Base-by-base conservation (phyloP, 1,284 basidiomycete species). In the Tetrapyrgos nigripes region DNA sequence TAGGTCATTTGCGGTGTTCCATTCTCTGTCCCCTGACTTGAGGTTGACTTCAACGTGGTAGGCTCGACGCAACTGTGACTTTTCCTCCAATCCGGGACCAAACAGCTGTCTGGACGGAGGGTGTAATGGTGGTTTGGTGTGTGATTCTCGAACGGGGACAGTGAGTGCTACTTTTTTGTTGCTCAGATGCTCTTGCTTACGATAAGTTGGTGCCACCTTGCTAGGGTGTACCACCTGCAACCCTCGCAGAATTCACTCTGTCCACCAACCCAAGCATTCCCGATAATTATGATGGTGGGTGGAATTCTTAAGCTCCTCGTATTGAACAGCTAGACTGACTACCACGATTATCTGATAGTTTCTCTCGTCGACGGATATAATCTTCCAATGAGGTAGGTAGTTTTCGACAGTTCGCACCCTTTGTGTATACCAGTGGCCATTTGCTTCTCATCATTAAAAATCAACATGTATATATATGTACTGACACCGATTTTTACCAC, bases 191-290 rank as follows among this genome's bases (percentile, higher is more conserved):
- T 11, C 52, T 1, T 27, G 5, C 3, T 29, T 8, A 5, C 17
- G 13, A 35, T 29, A 10, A 27, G 35, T 17, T 33, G 31, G 31
- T 8, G 28, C 37, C 37, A 37, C 4, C 24, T 27, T 21, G 3
- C 13, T 6, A 53, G 79, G 82, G 84, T 60, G 82, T 86, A 5
- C 83, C 84, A 35, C 85, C 85, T 40, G 85, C 81, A 1, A 77
- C 80, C 17, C 71, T 86, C 10, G 85, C 83, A 1, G 85, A 87
- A 63, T 87, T 77, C 69, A 87, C 82, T 5, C 72, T 87, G 6
- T 57, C 55, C 4, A 58, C 64, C 14, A 74, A 63, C 9, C 67
- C 61, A 45, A 72, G 69, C 1, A 67, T 65, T 33, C 47, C 49
- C 0, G 81, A 83, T 61, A 79, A 71, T 60, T 82, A 81, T 58